phyloP scores from a whole-genome alignment of 352 stramenopile genomes.

The Pythium rhizo-oryzae region DNA sequence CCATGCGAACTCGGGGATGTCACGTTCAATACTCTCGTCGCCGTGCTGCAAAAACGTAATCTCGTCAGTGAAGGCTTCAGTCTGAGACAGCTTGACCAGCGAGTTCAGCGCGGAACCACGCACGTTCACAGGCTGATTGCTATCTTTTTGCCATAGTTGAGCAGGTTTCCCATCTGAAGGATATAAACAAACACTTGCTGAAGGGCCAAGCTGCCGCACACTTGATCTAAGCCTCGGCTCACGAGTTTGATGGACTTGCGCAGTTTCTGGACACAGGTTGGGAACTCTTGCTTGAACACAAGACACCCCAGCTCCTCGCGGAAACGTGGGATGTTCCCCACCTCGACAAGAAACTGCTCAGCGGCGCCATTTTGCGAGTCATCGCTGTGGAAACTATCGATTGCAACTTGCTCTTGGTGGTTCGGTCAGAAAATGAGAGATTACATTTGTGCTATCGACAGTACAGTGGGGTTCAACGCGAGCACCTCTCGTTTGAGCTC shows the following conservation, averaged over 20 bases:
- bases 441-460: constrained; percentile 77
- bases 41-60: constrained; percentile 86
- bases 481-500: constrained; percentile 78
- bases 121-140: constrained; percentile 39
- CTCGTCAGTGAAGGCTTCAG: constrained; percentile 80
- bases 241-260: constrained; percentile 76
- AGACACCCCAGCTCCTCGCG: constrained; percentile 73
- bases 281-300: constrained; percentile 87
- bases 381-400: constrained; percentile 69
- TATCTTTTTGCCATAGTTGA: constrained; percentile 73
- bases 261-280: constrained; percentile 67
- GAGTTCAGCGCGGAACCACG: constrained; percentile 77
- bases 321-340: constrained; percentile 68
- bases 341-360: constrained; percentile 81
- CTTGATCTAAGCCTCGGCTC: constrained; percentile 77
- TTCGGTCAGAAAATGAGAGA: constrained; percentile 87
- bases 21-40: constrained; percentile 83
- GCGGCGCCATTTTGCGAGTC: constrained; percentile 57
- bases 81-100: constrained; percentile 86
- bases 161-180: constrained; percentile 74
- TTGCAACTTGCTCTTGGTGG: constrained; percentile 66
- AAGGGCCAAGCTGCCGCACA: constrained; percentile 70
- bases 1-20: constrained; percentile 67
- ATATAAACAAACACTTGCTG: constrained; percentile 89
- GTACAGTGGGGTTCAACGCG: constrained; percentile 71